These are phyloP conservation scores for Verticillium nubilum DNA, from an alignment of 2,329 filamentous ascomycete genomes.

Conservation along the genomic window DNA sequence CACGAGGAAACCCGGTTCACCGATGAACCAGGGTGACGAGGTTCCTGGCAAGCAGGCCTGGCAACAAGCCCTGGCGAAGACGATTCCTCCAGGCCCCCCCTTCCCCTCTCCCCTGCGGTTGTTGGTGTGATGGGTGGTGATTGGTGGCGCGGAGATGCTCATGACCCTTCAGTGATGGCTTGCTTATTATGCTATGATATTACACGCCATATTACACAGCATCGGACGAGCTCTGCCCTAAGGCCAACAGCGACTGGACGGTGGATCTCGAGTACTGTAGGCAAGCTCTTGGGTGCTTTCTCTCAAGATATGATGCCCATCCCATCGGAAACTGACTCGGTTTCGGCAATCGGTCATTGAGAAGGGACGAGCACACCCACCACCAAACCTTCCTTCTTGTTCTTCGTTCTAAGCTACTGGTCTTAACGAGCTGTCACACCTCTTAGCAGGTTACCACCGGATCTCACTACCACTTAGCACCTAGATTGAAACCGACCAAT, in stretches of 20 bases:
- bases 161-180: neutral
- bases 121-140: neutral
- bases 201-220: neutral
- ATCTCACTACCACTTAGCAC: neutral
- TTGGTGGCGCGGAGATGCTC: neutral
- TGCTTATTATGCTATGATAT: neutral
- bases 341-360: no score
- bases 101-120: neutral
- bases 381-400: neutral
- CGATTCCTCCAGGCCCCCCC: neutral
- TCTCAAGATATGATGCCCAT: no score
- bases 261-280: no score
- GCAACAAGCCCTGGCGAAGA: no score
- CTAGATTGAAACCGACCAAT: neutral
- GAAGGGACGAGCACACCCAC: neutral
- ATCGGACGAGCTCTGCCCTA: neutral
- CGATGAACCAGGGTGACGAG: neutral
- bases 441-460: neutral
- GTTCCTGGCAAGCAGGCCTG: neutral
- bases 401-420: neutral
- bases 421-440: neutral
- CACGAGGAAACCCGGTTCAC: neutral
- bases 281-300: no score
- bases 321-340: no score
- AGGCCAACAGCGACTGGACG: no score